These are phyloP conservation scores for Gossypium armourianum DNA, from an alignment of 441 rosid species.

Conservation along the genomic window DNA sequence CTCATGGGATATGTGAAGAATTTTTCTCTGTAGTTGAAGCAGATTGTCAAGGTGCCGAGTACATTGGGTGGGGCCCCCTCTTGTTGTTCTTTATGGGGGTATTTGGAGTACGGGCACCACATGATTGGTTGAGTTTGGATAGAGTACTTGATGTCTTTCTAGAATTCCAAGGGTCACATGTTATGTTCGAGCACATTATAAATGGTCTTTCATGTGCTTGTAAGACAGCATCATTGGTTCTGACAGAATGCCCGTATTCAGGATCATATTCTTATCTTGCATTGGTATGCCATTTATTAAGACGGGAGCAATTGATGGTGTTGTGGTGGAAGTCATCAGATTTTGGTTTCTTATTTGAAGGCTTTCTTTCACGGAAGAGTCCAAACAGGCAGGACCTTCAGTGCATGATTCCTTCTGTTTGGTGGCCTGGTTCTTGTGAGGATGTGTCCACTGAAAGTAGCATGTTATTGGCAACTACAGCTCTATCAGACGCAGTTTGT, in stretches of 20 bases:
- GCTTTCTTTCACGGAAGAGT: conserved; percentile 65
- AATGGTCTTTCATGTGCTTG: conserved; percentile 71
- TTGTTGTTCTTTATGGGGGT: conserved; percentile 68
- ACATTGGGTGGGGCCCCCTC: conserved; percentile 66
- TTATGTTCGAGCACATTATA: conserved; percentile 51
- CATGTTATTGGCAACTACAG: conserved; percentile 65
- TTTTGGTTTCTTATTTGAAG: conserved; percentile 72
- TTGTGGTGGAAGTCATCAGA: conserved; percentile 75
- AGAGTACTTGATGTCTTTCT: conserved; percentile 57
- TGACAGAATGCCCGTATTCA: conserved; percentile 81
- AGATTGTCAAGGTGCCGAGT: conserved; percentile 48
- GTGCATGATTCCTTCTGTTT: conserved; percentile 74
- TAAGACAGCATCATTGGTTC: conserved; percentile 51
- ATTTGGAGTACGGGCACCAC: conserved; percentile 60
- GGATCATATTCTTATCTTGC: conserved; percentile 86
- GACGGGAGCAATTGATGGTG: conserved; percentile 64
- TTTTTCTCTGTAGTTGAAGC: conserved; percentile 49
- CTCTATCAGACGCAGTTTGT: conserved; percentile 63
- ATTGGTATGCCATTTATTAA: conserved; percentile 67
- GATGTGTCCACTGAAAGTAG: conserved; percentile 64
- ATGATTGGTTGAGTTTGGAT: conserved; percentile 62
- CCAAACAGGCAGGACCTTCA: conserved; percentile 83
- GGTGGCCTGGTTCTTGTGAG: conserved; percentile 98
- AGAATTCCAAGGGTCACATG: conserved; percentile 47
- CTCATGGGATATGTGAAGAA: conserved; percentile 62